Evolutionary conservation across 2,329 filamentous ascomycete species (phyloP), one percentile per base, ranked within the genome.

Genomic region (Colletotrichum phormii): DNA sequence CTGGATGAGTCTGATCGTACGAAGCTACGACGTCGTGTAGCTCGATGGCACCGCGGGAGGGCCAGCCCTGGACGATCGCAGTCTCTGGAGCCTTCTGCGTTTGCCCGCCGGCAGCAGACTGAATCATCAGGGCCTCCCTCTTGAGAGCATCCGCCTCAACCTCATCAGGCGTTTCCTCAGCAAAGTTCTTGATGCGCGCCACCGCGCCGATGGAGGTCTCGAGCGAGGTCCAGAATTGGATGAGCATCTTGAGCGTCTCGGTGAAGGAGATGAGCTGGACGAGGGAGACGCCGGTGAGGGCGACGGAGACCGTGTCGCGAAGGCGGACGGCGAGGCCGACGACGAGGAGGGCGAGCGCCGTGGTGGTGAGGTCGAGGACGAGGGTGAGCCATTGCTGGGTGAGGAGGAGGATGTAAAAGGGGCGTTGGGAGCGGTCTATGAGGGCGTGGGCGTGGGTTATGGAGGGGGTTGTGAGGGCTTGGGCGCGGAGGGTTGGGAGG

Each of bases 351-450:
- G 86, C 86, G 54, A 89, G 80, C 2, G 77, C 83, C 0, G 86
- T 83, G 0, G 87, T 84, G 3, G 86, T 80, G 53, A 89, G 77
- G 73, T 89, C 86, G 2, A 90, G 77, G 0, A 88, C 85, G 2
- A 90, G 79, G 0, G 82, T 84, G 0, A 90, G 81, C 89, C 89
- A 91, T 57, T 88, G 83, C 77, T 92, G 90, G 5, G 90, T 84
- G 51, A 86, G 85, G 68, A 85, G 87, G 13, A 91, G 82, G 0
- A 90, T 82, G 75, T 92, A 91, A 70, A 87, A 89, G 0, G 89
- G 89, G 22, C 82, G 80, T 75, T 92, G 90, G 0, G 89, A 89
- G 11, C 80, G 80, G 74, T 91, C 87, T 2, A 91, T 80, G 0
- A 89, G 82, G 5, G 76, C 73, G 29, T 85, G 77, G 67, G 88